Evolutionary conservation across 441 rosid species (phyloP), one percentile per base, ranked within the genome.

Genomic region (Monsonia emarginata): DNA sequence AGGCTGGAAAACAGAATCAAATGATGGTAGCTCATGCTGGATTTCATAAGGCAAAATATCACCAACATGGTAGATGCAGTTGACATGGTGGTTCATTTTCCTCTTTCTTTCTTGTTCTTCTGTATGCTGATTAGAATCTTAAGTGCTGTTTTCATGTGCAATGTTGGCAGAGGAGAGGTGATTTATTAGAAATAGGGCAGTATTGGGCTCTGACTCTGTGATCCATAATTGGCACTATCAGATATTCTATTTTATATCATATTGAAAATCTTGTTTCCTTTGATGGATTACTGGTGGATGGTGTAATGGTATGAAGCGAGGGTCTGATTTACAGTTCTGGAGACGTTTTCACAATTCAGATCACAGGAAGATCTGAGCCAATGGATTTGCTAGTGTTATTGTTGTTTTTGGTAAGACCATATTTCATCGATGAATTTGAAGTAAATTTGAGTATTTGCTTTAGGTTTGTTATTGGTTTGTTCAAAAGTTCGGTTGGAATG

Each of bases 1-100:
- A 85, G 93, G 86, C 80, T 31, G 89, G 84, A 84, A 84, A 87
- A 65, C 71, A 79, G 59, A 87, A 28, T 28, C 32, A 28, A 28
- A 1, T 28, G 32, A 28, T 1, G 32, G 2, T 1, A 5, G 32
- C 32, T 28, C 5, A 7, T 5, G 22, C 22, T 52, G 59, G 6
- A 52, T 10, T 21, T 16, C 59, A 21, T 22, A 54, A 54, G 28
- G 59, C 59, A 54, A 21, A 24, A 22, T 54, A 6, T 22, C 28
- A 2, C 25, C 26, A 24, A 4, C 27, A 22, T 22, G 59, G 14
- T 54, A 5, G 59, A 7, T 54, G 27, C 59, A 28, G 9, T 65
- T 7, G 11, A 65, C 30, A 42, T 40, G 11, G 5, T 48, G 16
- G n/a, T 48, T 60, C 56, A 25, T 24, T 67, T 57, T 54, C 6